phyloP scores from a whole-genome alignment of 805 yeast genomes.

The Sugiyamaella americana region DNA sequence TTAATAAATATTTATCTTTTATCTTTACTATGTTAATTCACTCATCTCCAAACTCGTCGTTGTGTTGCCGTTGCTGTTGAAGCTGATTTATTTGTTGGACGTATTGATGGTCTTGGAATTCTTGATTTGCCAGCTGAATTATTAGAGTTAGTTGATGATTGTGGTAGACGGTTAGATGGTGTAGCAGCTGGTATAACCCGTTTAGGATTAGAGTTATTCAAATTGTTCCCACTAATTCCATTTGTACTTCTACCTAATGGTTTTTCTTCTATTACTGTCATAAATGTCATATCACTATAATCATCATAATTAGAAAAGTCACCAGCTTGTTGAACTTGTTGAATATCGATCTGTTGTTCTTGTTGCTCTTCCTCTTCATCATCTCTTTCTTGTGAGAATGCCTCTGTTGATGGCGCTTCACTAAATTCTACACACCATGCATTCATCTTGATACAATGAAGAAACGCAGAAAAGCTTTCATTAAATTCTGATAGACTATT shows the following conservation, averaged over 20 bases:
- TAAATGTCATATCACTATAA: slow-evolving; percentile 26
- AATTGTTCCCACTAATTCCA: too few species aligned
- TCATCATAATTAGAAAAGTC: slow-evolving; percentile 13
- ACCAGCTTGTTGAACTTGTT: background rate
- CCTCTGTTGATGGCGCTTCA: slow-evolving; percentile 25
- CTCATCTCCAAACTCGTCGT: slow-evolving; percentile 12
- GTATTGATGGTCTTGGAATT: slow-evolving; percentile 6
- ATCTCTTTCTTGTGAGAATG: slow-evolving; percentile 13
- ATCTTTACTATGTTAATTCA: background rate
- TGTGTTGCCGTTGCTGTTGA: background rate
- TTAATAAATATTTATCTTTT: background rate
- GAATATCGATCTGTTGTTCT: background rate
- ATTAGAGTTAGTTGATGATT: too few species aligned
- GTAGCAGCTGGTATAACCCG: too few species aligned
- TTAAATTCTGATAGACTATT: slow-evolving; percentile 57
- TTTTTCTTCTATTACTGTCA: slow-evolving; percentile 22
- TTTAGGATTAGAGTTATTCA: too few species aligned
- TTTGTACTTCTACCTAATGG: too few species aligned
- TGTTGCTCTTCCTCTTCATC: slow-evolving; percentile 4
- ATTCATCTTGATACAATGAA: slow-evolving; percentile 76
- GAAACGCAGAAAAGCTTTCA: slow-evolving; percentile 69
- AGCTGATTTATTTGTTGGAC: background rate
- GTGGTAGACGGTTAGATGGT: too few species aligned
- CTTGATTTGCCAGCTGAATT: slow-evolving; percentile 3
- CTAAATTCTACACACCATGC: slow-evolving; percentile 81